A percentile compares a stretch with the other conserved stretches of the same genome.
Conservation (phyloP, 2,329 filamentous ascomycete genomes). For the Penicillium sp. region DNA sequence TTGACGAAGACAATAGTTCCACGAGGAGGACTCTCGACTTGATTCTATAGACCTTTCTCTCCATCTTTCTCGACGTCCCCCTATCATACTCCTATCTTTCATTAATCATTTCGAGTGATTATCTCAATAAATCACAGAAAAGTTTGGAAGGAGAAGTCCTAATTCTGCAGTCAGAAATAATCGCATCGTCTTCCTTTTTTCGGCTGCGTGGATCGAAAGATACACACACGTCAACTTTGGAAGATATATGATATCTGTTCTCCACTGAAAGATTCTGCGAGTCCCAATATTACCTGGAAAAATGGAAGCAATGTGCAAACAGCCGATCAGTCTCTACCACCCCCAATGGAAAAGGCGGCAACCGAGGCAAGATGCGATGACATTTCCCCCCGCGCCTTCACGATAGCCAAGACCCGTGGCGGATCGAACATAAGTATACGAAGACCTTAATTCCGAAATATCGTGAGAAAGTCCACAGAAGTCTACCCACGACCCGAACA, state of each 20-base stretch:
- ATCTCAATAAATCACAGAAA: too few relatives aligned
- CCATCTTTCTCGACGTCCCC: too few relatives aligned
- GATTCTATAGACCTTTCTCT: too few relatives aligned
- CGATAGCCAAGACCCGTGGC: neutral
- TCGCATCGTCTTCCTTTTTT: too few relatives aligned
- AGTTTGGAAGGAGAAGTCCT: too few relatives aligned
- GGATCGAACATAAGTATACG: neutral
- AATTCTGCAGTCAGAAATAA: too few relatives aligned
- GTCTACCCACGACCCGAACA: constrained; percentile 4
- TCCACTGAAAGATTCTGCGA: neutral
- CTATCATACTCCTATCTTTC: too few relatives aligned
- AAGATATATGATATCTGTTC: neutral
- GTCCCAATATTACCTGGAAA: neutral
- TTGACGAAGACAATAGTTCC: too few relatives aligned
- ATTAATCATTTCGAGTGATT: too few relatives aligned
- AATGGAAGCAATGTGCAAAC: neutral
- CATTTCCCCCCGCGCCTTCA: neutral
- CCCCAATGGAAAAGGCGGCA: neutral
- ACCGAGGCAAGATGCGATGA: neutral
- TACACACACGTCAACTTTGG: neutral
- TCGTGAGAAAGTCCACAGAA: neutral
- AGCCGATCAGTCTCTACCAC: neutral
- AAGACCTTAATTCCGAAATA: neutral
- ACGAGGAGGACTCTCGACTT: too few relatives aligned
- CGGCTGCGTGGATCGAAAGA: too few relatives aligned